phyloP scores from a whole-genome alignment of 1,139 yeast genomes.

The Diutina catenulata region DNA sequence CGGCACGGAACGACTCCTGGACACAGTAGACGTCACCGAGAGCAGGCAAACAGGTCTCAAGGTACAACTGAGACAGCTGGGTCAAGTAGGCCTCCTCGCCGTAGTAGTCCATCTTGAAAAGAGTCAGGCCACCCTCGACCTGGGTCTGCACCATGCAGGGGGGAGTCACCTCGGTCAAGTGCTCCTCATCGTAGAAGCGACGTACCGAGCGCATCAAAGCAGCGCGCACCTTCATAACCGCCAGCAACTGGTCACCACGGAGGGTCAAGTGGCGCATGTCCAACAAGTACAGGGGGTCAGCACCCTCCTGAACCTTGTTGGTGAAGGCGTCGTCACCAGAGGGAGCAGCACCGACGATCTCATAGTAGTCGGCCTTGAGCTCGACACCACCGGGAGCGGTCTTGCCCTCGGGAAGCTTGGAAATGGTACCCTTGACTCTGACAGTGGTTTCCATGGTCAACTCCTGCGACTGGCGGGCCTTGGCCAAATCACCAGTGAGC shows the following conservation, averaged over 20 bases:
- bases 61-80: slow-evolving; percentile 92
- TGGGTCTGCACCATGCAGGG: slow-evolving; percentile 99
- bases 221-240: slow-evolving; percentile 96
- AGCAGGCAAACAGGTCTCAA: slow-evolving; percentile 93
- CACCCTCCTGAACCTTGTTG: slow-evolving; percentile 85
- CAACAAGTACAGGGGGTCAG: slow-evolving; percentile 84
- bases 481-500: slow-evolving; percentile 81
- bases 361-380: slow-evolving; percentile 79
- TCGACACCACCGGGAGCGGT: slow-evolving; percentile 98
- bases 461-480: slow-evolving; percentile 73
- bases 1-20: slow-evolving; percentile 99
- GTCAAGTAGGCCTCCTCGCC: slow-evolving; percentile 96
- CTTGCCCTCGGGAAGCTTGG: slow-evolving; percentile 88
- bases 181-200: slow-evolving; percentile 64
- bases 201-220: slow-evolving; percentile 63
- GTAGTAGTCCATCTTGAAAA: slow-evolving; percentile 86
- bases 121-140: slow-evolving; percentile 98
- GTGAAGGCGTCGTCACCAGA: slow-evolving; percentile 92
- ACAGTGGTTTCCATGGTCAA: slow-evolving; percentile 85
- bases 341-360: slow-evolving; percentile 87
- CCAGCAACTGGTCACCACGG: slow-evolving; percentile 89
- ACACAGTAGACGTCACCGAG: slow-evolving; percentile 95
- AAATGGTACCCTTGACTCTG: slow-evolving; percentile 65
- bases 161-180: slow-evolving; percentile 84
- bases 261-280: slow-evolving; percentile 93